Conservation (phyloP, 2,329 filamentous ascomycete species). For the Talaromyces sp. region DNA sequence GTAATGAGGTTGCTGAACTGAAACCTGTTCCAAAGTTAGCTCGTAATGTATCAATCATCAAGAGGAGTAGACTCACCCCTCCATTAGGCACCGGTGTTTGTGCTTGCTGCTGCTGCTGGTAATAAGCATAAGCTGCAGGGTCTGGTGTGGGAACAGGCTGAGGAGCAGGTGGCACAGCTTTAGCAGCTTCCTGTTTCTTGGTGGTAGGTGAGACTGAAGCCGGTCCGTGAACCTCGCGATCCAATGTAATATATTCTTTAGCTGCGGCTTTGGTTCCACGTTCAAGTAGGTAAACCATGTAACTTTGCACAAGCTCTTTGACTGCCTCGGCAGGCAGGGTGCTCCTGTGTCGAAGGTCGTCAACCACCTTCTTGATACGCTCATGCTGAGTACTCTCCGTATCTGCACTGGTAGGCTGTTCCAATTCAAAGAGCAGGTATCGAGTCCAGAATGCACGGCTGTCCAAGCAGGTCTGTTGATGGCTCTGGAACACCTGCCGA, state of each 20-base stretch:
- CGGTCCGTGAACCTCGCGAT: constrained; percentile 78
- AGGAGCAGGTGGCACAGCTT: constrained; percentile 23
- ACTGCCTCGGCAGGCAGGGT: constrained; percentile 64
- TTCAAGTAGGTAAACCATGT: constrained; percentile 80
- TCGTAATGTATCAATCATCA: not conserved
- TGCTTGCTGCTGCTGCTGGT: constrained; percentile 21
- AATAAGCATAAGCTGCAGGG: constrained; percentile 19
- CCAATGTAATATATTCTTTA: constrained; percentile 77
- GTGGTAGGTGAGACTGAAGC: constrained; percentile 36
- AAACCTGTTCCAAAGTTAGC: constrained; percentile 1
- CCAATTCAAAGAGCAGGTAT: constrained; percentile 84
- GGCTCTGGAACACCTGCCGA: constrained; percentile 75
- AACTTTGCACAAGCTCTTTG: constrained; percentile 71
- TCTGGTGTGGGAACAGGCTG: constrained; percentile 21
- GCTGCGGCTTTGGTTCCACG: constrained; percentile 77
- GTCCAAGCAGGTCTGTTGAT: constrained; percentile 77
- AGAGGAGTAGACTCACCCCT: constrained; percentile 14
- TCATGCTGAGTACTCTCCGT: constrained; percentile 63
- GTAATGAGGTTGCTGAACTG: constrained; percentile 16
- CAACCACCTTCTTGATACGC: constrained; percentile 76
- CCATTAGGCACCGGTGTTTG: constrained; percentile 14
- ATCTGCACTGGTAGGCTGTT: constrained; percentile 67
- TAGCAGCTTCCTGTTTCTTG: constrained; percentile 29
- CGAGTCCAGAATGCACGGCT: constrained; percentile 86
- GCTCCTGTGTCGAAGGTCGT: constrained; percentile 69